A percentile compares a stretch with the other conserved stretches of the same genome.
These are phyloP conservation scores for Monosporascus sp. DNA, from an alignment of 2,329 filamentous ascomycete species.

Conservation along the genomic window DNA sequence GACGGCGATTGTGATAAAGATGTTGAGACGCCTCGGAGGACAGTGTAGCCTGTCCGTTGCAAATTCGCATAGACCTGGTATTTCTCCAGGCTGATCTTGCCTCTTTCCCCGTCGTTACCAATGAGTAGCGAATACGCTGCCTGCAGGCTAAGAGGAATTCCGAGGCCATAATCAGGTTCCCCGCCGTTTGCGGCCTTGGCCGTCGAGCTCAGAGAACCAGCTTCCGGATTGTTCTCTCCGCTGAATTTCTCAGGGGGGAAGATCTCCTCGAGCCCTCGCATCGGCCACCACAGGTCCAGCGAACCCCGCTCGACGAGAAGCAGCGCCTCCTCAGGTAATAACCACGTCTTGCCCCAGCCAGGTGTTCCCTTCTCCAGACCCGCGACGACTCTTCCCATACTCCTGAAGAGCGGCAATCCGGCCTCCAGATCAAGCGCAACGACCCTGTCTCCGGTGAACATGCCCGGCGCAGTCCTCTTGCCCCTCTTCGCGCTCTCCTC, in stretches of 20 bases:
- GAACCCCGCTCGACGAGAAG: constrained; percentile 85
- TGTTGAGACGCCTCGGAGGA: constrained; percentile 59
- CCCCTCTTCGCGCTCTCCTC: constrained; percentile 14
- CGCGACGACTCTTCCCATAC: constrained; percentile 63
- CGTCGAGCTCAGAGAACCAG: not conserved
- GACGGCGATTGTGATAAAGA: constrained; percentile 12
- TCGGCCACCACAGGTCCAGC: constrained; percentile 81
- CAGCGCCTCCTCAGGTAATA: constrained; percentile 86
- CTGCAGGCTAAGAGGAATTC: constrained; percentile 83
- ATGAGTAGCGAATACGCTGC: constrained; percentile 83
- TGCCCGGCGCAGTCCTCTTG: constrained; percentile 20
- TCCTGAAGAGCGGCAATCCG: constrained; percentile 67
- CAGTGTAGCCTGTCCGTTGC: constrained; percentile 75
- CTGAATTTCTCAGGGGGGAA: constrained; percentile 31
- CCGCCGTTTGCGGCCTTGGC: not conserved
- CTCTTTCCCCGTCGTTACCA: constrained; percentile 58
- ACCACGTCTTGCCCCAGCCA: constrained; percentile 64
- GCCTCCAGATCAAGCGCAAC: constrained; percentile 64
- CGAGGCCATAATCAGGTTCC: constrained; percentile 46
- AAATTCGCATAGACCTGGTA: constrained; percentile 86
- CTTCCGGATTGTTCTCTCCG: constrained; percentile 11
- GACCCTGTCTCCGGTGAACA: constrained; percentile 40
- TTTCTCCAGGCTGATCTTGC: constrained; percentile 64
- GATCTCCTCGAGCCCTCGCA: constrained; percentile 42
- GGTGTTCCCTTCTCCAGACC: constrained; percentile 47